Conservation (phyloP, 306 rosid genomes). For the Vigna hirtella region DNA sequence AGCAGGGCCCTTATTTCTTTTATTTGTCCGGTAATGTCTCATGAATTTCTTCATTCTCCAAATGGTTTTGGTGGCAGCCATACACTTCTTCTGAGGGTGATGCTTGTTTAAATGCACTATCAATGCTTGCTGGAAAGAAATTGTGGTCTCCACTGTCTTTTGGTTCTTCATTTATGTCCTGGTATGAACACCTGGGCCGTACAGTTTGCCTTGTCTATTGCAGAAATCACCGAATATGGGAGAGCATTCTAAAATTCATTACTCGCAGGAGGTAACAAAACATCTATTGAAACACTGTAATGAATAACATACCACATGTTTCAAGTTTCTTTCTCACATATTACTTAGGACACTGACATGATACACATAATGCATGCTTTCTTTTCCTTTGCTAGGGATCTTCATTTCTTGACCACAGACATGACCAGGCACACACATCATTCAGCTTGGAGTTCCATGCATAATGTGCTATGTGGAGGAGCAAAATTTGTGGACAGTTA, state of each 20-base stretch:
- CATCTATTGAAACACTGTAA: not conserved
- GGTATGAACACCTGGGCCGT: conserved; percentile 91
- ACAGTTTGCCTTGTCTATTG: conserved; percentile 69
- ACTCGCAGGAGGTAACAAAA: conserved; percentile 59
- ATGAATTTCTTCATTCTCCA: conserved; percentile 12
- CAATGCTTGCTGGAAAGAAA: conserved; percentile 61
- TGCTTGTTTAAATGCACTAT: conserved; percentile 57
- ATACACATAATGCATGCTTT: not conserved
- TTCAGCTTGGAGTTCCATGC: conserved; percentile 92
- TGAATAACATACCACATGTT: not conserved
- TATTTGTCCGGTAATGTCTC: not conserved
- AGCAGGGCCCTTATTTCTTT: not conserved
- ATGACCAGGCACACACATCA: conserved; percentile 84
- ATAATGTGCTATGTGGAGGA: conserved; percentile 87
- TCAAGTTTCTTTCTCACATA: conserved; percentile 28
- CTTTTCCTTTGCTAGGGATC: conserved; percentile 50
- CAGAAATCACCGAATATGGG: conserved; percentile 83
- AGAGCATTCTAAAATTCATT: conserved; percentile 57
- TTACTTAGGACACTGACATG: not conserved
- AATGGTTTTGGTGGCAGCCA: conserved; percentile 62
- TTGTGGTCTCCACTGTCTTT: conserved; percentile 75
- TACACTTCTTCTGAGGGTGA: conserved; percentile 59
- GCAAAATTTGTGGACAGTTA: conserved; percentile 58
- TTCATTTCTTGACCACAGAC: conserved; percentile 58
- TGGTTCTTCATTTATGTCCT: conserved; percentile 77